Conservation (phyloP, 2,329 filamentous ascomycete species). For the Colletotrichum liriopes region DNA sequence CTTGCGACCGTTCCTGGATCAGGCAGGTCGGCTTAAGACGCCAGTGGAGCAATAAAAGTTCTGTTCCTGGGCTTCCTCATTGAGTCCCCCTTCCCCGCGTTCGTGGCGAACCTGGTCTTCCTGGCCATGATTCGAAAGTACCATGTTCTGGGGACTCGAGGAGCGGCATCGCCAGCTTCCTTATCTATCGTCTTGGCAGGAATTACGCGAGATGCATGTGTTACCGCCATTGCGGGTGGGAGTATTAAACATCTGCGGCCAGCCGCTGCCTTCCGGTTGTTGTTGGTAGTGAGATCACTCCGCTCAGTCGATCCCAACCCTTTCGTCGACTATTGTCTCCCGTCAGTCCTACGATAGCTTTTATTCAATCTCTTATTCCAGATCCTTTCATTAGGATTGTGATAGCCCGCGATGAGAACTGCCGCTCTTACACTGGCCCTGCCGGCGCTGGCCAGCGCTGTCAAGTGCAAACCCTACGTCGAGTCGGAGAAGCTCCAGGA, state of each 20-base stretch:
- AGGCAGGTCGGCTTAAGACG: conserved; percentile 21
- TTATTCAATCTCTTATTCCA: background rate
- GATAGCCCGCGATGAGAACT: conserved; percentile 37
- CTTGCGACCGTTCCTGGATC: conserved; percentile 28
- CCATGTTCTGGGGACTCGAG: background rate
- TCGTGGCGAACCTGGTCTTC: background rate
- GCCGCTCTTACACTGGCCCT: conserved; percentile 48
- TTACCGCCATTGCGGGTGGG: background rate
- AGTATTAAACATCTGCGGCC: conserved; percentile 3
- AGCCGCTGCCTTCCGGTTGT: background rate
- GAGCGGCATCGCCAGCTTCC: conserved; percentile 24
- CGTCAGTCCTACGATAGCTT: background rate
- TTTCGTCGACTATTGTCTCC: conserved; percentile 2
- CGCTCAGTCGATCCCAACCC: background rate
- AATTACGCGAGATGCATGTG: conserved; percentile 24
- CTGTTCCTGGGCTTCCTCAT: conserved; percentile 24
- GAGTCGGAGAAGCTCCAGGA: conserved; percentile 57
- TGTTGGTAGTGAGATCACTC: no score
- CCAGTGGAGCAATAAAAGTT: conserved; percentile 8
- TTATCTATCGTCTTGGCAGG: conserved; percentile 35
- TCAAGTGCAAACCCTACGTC: conserved; percentile 52
- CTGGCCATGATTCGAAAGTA: background rate
- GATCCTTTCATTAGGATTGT: background rate
- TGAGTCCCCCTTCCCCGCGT: conserved; percentile 23
- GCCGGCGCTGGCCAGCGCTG: conserved; percentile 46